Conservation (phyloP, 768 basidiomycete species). For the Panus rudis region DNA sequence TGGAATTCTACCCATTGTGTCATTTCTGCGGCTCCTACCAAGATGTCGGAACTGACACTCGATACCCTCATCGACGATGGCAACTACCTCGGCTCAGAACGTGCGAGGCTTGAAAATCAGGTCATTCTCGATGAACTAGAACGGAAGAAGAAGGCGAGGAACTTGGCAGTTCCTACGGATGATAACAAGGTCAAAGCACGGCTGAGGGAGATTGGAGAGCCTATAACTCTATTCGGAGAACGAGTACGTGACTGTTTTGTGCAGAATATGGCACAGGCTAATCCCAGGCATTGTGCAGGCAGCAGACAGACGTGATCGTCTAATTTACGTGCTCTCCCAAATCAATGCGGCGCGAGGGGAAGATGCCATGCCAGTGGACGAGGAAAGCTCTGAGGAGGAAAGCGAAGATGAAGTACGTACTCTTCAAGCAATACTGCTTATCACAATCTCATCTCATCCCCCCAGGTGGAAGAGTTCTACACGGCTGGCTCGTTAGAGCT, state of each 20-base stretch:
- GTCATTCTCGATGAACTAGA: constrained; percentile 94
- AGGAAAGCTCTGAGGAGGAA: constrained; percentile 60
- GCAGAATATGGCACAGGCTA: constrained; percentile 8
- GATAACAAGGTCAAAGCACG: constrained; percentile 87
- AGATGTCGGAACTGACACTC: constrained; percentile 69
- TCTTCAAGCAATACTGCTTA: not conserved
- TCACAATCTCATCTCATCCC: not conserved
- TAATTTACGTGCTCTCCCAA: constrained; percentile 92
- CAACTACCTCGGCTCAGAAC: constrained; percentile 64
- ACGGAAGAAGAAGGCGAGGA: constrained; percentile 90
- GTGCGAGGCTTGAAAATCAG: constrained; percentile 75
- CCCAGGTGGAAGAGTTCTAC: constrained; percentile 91
- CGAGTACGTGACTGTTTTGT: constrained; percentile 55
- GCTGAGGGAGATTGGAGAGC: constrained; percentile 90
- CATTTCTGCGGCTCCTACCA: constrained; percentile 7
- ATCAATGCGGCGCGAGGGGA: constrained; percentile 85
- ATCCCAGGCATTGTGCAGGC: constrained; percentile 44
- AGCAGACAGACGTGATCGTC: constrained; percentile 90
- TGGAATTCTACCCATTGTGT: not conserved
- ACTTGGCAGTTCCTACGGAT: constrained; percentile 93
- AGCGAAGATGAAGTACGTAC: constrained; percentile 67
- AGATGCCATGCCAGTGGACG: constrained; percentile 68
- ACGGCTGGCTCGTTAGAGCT: constrained; percentile 85
- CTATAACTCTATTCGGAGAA: constrained; percentile 97
- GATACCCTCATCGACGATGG: constrained; percentile 77